A percentile compares a stretch with the other conserved stretches of the same genome.
These are phyloP conservation scores for Lentinula aciculospora DNA, from an alignment of 768 basidiomycete genomes.

Conservation along the genomic window DNA sequence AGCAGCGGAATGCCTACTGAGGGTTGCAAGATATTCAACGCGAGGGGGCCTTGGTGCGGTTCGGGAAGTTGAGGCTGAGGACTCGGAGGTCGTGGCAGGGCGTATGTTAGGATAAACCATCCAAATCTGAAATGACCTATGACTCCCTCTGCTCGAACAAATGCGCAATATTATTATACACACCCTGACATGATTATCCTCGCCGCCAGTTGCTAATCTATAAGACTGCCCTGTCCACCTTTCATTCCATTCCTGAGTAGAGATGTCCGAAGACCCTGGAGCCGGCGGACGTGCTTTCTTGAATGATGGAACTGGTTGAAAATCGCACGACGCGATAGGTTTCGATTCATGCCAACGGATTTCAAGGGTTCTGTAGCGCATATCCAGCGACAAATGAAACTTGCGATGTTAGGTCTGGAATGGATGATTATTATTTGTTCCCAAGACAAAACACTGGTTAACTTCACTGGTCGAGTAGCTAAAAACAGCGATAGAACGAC, in stretches of 20 bases:
- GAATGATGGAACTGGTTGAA: constrained; percentile 71
- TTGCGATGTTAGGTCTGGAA: neutral
- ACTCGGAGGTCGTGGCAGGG: constrained; percentile 46
- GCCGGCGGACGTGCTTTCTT: constrained; percentile 68
- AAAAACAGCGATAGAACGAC: neutral
- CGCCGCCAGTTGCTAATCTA: constrained; percentile 89
- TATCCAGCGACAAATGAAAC: constrained; percentile 19
- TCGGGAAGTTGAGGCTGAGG: constrained; percentile 19
- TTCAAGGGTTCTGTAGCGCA: constrained; percentile 88
- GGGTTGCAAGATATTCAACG: constrained; percentile 93
- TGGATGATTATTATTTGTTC: neutral
- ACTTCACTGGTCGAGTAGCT: neutral
- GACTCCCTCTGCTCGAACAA: neutral
- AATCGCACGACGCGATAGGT: constrained; percentile 95
- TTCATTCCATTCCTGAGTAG: constrained; percentile 22
- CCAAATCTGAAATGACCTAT: constrained; percentile 61
- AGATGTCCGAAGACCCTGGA: constrained; percentile 27
- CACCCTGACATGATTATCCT: constrained; percentile 95
- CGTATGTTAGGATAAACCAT: constrained; percentile 90
- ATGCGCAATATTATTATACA: constrained; percentile 29
- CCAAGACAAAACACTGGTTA: too few species aligned
- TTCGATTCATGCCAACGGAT: constrained; percentile 96
- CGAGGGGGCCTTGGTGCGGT: constrained; percentile 53
- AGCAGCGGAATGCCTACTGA: constrained; percentile 87
- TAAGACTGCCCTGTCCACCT: constrained; percentile 71